A percentile compares a stretch with the other conserved stretches of the same genome.
phyloP scores from a whole-genome alignment of 768 basidiomycete species.

The Tricholoma flavovirens region DNA sequence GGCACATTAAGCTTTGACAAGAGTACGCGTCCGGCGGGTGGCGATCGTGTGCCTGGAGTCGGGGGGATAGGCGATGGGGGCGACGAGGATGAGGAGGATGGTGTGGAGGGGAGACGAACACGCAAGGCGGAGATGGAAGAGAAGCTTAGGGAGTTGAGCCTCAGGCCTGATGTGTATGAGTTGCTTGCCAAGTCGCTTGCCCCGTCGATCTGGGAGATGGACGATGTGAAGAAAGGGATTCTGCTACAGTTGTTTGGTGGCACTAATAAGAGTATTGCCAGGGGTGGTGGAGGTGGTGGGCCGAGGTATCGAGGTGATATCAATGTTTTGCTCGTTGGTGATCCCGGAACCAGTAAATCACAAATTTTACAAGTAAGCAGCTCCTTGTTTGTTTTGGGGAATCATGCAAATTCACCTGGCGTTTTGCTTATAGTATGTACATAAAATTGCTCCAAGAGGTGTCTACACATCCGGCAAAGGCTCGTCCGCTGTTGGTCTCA shows the following conservation, averaged over 20 bases:
- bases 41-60: slow-evolving; percentile 63
- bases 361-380: slow-evolving; percentile 81
- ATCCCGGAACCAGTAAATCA: slow-evolving; percentile 95
- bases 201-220: slow-evolving; percentile 96
- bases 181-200: slow-evolving; percentile 80
- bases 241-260: slow-evolving; percentile 94
- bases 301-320: slow-evolving; percentile 97
- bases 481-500: slow-evolving; percentile 96
- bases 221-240: slow-evolving; percentile 99
- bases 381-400: neutral
- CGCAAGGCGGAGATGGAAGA: slow-evolving; percentile 72
- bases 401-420: neutral
- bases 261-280: slow-evolving; percentile 91
- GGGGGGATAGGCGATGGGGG: slow-evolving; percentile 67
- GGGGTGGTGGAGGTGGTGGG: slow-evolving; percentile 92
- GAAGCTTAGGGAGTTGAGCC: slow-evolving; percentile 67
- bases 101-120: slow-evolving; percentile 35
- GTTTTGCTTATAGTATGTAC: slow-evolving; percentile 71
- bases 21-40: slow-evolving; percentile 65
- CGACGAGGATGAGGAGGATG: slow-evolving; percentile 56
- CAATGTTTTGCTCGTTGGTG: slow-evolving; percentile 94
- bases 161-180: slow-evolving; percentile 79
- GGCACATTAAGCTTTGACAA: slow-evolving; percentile 72
- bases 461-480: slow-evolving; percentile 98
- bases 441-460: slow-evolving; percentile 96